These are phyloP conservation scores for Paracoccidioides brasiliensis DNA, from an alignment of 2,329 filamentous ascomycete species.

Conservation along the genomic window DNA sequence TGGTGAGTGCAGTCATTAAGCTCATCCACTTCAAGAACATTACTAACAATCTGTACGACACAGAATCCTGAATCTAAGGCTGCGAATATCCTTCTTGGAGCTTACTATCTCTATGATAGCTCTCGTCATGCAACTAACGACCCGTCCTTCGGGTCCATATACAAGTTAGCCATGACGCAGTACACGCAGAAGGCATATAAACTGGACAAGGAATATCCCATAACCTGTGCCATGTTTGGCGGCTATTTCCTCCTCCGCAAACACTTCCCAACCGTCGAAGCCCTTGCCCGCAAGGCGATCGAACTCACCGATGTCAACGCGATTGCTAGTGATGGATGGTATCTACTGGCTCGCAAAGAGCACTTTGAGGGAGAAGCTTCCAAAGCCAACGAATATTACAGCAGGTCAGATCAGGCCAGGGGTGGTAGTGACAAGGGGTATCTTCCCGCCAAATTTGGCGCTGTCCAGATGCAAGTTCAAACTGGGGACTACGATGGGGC, in stretches of 20 bases:
- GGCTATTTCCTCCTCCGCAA: conserved; percentile 79
- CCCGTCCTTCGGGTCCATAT: conserved; percentile 68
- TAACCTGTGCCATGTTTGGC: conserved; percentile 83
- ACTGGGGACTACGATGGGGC: conserved; percentile 79
- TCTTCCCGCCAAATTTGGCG: conserved; percentile 86
- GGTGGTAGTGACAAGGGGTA: conserved; percentile 85
- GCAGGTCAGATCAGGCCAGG: conserved; percentile 77
- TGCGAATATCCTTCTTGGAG: conserved; percentile 75
- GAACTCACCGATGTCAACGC: conserved; percentile 93
- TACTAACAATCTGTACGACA: conserved; percentile 6
- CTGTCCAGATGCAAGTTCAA: conserved; percentile 75
- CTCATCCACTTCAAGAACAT: not conserved
- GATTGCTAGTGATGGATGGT: conserved; percentile 96
- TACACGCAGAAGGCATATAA: conserved; percentile 93
- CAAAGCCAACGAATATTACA: conserved; percentile 74
- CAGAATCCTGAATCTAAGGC: conserved; percentile 68
- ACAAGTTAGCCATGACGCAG: conserved; percentile 87
- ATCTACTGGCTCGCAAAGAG: conserved; percentile 79
- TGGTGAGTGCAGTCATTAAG: conserved; percentile 36
- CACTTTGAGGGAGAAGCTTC: conserved; percentile 66
- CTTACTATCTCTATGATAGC: conserved; percentile 81
- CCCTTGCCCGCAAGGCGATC: conserved; percentile 81
- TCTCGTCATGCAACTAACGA: conserved; percentile 71
- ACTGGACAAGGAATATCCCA: conserved; percentile 75
- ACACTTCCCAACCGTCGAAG: conserved; percentile 67